Percentiles rank a stretch among this genome's conserved stretches.
These are phyloP conservation scores for Onygenales sp. DNA, from an alignment of 2,329 filamentous ascomycete species.

Conservation along the genomic window DNA sequence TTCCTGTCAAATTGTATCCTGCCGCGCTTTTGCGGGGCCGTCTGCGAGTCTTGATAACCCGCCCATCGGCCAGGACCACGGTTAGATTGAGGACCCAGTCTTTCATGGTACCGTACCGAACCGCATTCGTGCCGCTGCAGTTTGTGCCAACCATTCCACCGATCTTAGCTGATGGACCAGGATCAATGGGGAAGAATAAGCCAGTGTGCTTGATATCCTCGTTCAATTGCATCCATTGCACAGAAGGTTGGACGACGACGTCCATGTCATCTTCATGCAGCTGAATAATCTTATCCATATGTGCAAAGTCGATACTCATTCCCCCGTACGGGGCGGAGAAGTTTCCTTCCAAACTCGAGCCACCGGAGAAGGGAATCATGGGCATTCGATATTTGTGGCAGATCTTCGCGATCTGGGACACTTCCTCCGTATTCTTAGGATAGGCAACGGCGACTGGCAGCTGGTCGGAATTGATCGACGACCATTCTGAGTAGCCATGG, in stretches of 20 bases:
- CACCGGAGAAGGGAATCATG: conserved; percentile 79
- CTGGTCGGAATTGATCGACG: conserved; percentile 54
- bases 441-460: conserved; percentile 58
- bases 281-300: conserved; percentile 73
- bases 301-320: conserved; percentile 78
- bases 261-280: conserved; percentile 87
- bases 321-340: conserved; percentile 81
- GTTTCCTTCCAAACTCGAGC: conserved; percentile 79
- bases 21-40: conserved; percentile 61
- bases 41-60: conserved; percentile 57
- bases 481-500: conserved; percentile 64
- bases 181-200: conserved; percentile 86
- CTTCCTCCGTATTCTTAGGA: conserved; percentile 55
- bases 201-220: conserved; percentile 61
- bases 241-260: conserved; percentile 79
- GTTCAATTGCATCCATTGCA: conserved; percentile 89
- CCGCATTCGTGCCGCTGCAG: conserved; percentile 53
- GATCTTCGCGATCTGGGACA: conserved; percentile 55
- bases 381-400: conserved; percentile 74
- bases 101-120: conserved; percentile 65
- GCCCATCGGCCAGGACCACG: conserved; percentile 60
- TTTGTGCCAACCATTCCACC: conserved; percentile 59
- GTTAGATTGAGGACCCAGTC: conserved; percentile 66
- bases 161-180: conserved; percentile 55
- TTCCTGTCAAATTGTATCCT: conserved; percentile 60